phyloP scores from a whole-genome alignment of 2,329 filamentous ascomycete species.

The Xylariaceae sp. region DNA sequence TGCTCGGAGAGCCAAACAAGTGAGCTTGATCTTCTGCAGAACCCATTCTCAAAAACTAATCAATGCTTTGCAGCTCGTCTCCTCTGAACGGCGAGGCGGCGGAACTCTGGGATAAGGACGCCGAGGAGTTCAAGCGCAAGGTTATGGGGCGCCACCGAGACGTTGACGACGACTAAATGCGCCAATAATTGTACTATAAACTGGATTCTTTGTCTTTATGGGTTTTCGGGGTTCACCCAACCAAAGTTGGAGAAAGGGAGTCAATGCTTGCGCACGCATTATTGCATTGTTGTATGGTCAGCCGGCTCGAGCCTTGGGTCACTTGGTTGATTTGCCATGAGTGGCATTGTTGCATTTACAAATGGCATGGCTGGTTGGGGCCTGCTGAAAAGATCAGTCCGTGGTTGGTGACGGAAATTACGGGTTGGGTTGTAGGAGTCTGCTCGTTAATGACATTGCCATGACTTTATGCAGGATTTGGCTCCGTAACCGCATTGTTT shows the following conservation, averaged over 20 bases:
- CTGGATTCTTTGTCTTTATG: slow-evolving; percentile 10
- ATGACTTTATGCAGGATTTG: slow-evolving; percentile 3
- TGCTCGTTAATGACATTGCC: slow-evolving; percentile 12
- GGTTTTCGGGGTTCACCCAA: slow-evolving; percentile 8
- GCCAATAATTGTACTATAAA: neutral
- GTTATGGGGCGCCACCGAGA: slow-evolving; percentile 60
- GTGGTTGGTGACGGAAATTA: slow-evolving; percentile 1
- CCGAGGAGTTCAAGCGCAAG: slow-evolving; percentile 80
- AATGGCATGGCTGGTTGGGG: slow-evolving; percentile 7
- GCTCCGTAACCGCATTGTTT: no score
- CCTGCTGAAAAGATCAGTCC: neutral
- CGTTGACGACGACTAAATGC: slow-evolving; percentile 56
- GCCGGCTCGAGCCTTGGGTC: slow-evolving; percentile 10
- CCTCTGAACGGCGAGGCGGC: slow-evolving; percentile 95
- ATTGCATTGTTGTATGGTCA: slow-evolving; percentile 20
- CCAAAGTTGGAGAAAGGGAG: slow-evolving; percentile 38
- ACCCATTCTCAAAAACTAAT: slow-evolving; percentile 1
- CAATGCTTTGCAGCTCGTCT: slow-evolving; percentile 61
- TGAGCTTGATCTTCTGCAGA: slow-evolving; percentile 45
- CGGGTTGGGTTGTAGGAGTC: slow-evolving; percentile 2
- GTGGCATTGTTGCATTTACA: slow-evolving; percentile 18
- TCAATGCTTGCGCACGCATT: slow-evolving; percentile 22
- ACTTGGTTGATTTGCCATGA: neutral
- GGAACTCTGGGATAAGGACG: slow-evolving; percentile 88
- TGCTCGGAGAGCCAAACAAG: slow-evolving; percentile 98